A percentile compares a stretch with the other conserved stretches of the same genome.
phyloP scores from a whole-genome alignment of 805 yeast species.

The Yarrowia phangngaensis region DNA sequence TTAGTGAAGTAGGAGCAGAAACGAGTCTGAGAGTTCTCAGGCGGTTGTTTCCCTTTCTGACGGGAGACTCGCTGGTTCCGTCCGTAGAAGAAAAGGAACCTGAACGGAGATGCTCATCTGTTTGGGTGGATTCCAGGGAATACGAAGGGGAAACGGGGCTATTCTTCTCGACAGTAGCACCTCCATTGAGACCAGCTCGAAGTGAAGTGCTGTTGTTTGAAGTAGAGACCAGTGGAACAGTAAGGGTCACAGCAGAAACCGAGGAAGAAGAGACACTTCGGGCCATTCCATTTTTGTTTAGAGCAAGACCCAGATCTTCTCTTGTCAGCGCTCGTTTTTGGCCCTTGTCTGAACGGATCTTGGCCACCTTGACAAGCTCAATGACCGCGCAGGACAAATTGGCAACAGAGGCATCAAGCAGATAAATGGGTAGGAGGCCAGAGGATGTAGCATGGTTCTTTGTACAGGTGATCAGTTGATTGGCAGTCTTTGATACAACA shows the following conservation, averaged over 20 bases:
- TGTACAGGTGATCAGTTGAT: constrained; percentile 71
- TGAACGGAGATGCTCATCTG: no score
- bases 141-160: neutral
- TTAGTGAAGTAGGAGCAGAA: constrained; percentile 15
- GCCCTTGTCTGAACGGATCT: constrained; percentile 29
- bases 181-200: constrained; percentile 18
- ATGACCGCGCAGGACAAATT: constrained; percentile 63
- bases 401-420: constrained; percentile 70
- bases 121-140: no score
- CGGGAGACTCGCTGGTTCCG: constrained; percentile 5
- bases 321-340: constrained; percentile 3
- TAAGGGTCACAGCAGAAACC: no score
- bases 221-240: neutral
- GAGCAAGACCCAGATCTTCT: constrained; percentile 9
- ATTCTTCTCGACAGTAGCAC: neutral
- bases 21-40: constrained; percentile 19
- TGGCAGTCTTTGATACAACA: constrained; percentile 60
- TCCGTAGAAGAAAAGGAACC: constrained; percentile 15
- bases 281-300: no score
- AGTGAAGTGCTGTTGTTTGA: constrained; percentile 7
- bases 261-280: constrained; percentile 3
- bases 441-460: constrained; percentile 66
- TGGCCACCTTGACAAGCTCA: constrained; percentile 40
- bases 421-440: constrained; percentile 61
- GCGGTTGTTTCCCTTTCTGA: constrained; percentile 20